Percentiles rank a stretch among this genome's conserved stretches.
These are phyloP conservation scores for Rubroshorea leprosula DNA, from an alignment of 345 rosid genomes.

Conservation along the genomic window DNA sequence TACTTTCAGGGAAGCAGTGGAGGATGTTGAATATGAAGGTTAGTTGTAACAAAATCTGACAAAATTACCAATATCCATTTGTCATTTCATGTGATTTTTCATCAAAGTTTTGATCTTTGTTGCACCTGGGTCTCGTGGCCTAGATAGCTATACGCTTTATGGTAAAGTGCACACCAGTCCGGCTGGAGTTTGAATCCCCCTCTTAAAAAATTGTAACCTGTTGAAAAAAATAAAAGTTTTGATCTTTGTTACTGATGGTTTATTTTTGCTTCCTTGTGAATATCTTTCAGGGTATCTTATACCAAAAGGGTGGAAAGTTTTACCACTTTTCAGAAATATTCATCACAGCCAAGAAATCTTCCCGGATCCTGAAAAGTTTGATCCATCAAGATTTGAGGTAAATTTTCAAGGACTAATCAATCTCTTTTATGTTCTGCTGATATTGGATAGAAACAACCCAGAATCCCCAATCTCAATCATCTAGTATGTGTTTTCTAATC, in stretches of 20 bases:
- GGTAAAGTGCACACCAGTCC: too few relatives aligned
- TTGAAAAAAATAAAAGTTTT: background rate
- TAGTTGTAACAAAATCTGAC: constrained; percentile 10
- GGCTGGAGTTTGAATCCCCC: too few relatives aligned
- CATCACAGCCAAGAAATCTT: constrained; percentile 72
- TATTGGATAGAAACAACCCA: background rate
- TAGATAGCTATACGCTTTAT: too few relatives aligned
- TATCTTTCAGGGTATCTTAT: constrained; percentile 62
- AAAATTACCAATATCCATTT: background rate
- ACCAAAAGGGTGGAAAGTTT: constrained; percentile 94
- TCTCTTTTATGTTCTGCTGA: background rate
- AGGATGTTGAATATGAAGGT: constrained; percentile 87
- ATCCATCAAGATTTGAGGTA: constrained; percentile 91
- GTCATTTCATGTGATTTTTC: background rate
- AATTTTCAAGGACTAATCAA: background rate
- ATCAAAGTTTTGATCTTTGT: background rate
- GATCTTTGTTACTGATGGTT: too few relatives aligned
- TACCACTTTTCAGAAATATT: constrained; percentile 82
- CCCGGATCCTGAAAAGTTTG: constrained; percentile 60
- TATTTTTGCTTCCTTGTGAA: background rate
- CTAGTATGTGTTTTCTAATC: background rate
- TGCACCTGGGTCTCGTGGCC: too few relatives aligned
- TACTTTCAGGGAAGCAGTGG: constrained; percentile 88
- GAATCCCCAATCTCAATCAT: background rate
- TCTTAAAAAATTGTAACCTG: too few relatives aligned